phyloP scores from a whole-genome alignment of 306 rosid genomes.

The Castanea crenata region DNA sequence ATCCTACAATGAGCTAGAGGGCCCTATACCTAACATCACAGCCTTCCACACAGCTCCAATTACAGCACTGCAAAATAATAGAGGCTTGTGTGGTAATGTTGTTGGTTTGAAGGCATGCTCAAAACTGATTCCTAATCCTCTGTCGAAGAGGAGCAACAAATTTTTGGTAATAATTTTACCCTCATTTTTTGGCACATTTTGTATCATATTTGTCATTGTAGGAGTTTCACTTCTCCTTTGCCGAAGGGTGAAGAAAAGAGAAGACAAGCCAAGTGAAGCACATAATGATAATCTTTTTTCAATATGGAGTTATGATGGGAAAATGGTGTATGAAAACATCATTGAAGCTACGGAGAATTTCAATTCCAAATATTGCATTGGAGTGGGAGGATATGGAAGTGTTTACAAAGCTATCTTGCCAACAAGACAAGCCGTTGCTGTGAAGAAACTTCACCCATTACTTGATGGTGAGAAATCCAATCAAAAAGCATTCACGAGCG shows the following conservation, averaged over 20 bases:
- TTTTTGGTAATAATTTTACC: not conserved
- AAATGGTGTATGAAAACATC: conserved; percentile 32
- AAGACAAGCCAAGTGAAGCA: not conserved
- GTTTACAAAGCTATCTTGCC: no score
- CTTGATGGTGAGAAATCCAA: no score
- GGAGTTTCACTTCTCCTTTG: not conserved
- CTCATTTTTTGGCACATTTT: not conserved
- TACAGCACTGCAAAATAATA: no score
- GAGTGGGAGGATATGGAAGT: not conserved
- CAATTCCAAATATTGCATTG: conserved; percentile 29
- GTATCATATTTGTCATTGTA: not conserved
- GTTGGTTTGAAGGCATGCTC: no score
- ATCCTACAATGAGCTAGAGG: no score
- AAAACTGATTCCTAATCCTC: no score
- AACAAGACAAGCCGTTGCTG: no score
- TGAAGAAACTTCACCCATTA: no score
- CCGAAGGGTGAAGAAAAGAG: not conserved
- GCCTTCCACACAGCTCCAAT: no score
- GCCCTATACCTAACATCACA: no score
- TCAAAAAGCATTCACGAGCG: no score
- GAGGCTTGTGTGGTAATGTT: no score
- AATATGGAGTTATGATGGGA: not conserved
- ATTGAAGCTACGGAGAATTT: conserved; percentile 32
- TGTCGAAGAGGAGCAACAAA: not conserved
- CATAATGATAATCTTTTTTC: not conserved